Evolutionary conservation across 23 red algal species (phyloP), one percentile per base, ranked within the genome.

Genomic region (Chondrus crispus): DNA sequence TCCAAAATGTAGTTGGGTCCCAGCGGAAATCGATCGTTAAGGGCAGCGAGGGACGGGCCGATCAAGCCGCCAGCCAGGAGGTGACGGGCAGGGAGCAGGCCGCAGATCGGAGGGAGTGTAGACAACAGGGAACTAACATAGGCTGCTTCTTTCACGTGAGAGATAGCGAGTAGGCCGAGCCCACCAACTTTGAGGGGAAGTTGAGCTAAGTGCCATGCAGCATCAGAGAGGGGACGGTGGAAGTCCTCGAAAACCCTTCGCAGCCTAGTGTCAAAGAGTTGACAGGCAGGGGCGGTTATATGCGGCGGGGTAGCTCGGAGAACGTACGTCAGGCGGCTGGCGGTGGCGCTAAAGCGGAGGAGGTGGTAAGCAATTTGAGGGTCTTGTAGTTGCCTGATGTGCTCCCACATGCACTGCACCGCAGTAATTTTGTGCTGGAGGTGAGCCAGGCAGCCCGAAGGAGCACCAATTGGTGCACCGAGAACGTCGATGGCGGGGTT

Each of bases 301-400:
- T 82, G 78, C 78, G 49, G 50, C 78, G 78, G 78, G 48, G 78
- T 60, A 26, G 47, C 40, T 28, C 78, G 1, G 22, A 82, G 49
- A 46, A 52, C 30, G 50, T 84, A 84, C 10, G 44, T 84, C 5
- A 84, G 20, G 28, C 58, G 51, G 4, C 80, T 64, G 26, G 55
- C 80, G 8, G 52, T 42, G 3, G 55, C 80, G 37, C 80, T 64
- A 42, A 62, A 62, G 3, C 48, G 28, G 3, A 84, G 80, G 5
- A 84, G 55, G 20, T 66, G 60, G 60, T 66, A 66, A 19, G 60
- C 60, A 66, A 66, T 8, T 66, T 66, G 18, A 22, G 60, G 60
- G 60, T 66, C 60, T 66, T 66, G 1, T 22, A 66, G 60, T 9
- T 22, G 9, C 26, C 18, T 32, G 18, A 66, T 22, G 26, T n/a